A percentile compares a stretch with the other conserved stretches of the same genome.
Evolutionary conservation across 768 basidiomycete species (phyloP).

Genomic region (Panaeolus cyanescens): DNA sequence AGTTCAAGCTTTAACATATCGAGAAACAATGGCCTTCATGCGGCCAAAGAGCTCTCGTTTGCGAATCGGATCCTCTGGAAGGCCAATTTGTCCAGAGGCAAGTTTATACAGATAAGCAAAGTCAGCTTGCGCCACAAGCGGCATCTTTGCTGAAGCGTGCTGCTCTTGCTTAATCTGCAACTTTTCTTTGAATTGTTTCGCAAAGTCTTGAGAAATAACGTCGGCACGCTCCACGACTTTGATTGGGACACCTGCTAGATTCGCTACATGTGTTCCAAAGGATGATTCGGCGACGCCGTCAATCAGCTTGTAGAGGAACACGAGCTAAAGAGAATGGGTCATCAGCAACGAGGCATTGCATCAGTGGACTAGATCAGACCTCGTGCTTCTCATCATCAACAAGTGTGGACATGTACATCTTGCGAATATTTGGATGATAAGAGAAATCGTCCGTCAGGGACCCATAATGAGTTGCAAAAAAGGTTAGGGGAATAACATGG

Average conservation of each 20-base stretch:
- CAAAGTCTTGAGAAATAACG: conserved; percentile 82
- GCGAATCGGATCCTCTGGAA: conserved; percentile 57
- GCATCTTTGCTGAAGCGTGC: conserved; percentile 57
- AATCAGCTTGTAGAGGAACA: conserved; percentile 94
- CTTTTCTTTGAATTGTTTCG: conserved; percentile 82
- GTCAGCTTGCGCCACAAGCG: conserved; percentile 86
- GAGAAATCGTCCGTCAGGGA: conserved; percentile 93
- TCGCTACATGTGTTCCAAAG: conserved; percentile 94
- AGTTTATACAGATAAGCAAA: conserved; percentile 78
- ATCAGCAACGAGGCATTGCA: conserved; percentile 4
- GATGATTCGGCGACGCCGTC: conserved; percentile 86
- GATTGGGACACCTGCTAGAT: conserved; percentile 87
- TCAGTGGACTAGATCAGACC: conserved; percentile 40
- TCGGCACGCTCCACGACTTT: conserved; percentile 90
- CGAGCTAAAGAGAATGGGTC: conserved; percentile 50
- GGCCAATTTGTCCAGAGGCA: conserved; percentile 50
- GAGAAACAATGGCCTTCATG: conserved; percentile 41
- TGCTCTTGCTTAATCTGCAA: conserved; percentile 64
- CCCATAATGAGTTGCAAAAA: conserved; percentile 98
- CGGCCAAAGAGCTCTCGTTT: conserved; percentile 53
- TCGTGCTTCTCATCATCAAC: conserved; percentile 92
- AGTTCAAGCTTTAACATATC: conserved; percentile 12
- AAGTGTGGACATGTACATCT: conserved; percentile 94
- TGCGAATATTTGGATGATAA: conserved; percentile 89
- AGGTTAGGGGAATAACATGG: conserved; percentile 85